Percentiles rank a stretch among this genome's conserved stretches.
Evolutionary conservation across 306 rosid genomes (phyloP).

Genomic region (Sicyos baderoa): DNA sequence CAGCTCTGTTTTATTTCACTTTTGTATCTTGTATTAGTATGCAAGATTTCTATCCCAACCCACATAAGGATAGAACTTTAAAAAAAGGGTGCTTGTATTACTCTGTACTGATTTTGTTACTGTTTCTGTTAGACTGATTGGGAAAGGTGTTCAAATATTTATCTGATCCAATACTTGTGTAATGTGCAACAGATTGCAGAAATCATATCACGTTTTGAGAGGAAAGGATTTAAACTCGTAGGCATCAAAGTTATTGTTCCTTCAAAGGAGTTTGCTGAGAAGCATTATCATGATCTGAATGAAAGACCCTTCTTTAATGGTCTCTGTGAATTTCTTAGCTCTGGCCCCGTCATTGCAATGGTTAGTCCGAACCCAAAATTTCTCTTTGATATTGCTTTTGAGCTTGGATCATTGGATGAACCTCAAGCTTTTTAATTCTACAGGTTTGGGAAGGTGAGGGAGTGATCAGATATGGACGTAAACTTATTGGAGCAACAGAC

Average conservation of each 20-base stretch:
- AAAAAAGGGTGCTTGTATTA: neutral
- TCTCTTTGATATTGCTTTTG: conserved; percentile 15
- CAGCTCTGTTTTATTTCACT: neutral
- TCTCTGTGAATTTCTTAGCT: conserved; percentile 82
- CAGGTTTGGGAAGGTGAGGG: conserved; percentile 99
- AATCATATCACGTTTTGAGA: conserved; percentile 83
- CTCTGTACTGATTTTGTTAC: neutral
- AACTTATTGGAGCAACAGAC: conserved; percentile 92
- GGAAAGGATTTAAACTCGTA: conserved; percentile 84
- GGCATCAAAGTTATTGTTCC: conserved; percentile 77
- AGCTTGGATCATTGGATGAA: neutral
- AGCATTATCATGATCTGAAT: conserved; percentile 85
- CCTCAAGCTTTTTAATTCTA: conserved; percentile 9
- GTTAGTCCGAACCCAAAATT: conserved; percentile 40
- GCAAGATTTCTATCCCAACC: neutral
- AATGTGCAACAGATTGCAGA: conserved; percentile 57
- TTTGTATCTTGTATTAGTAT: neutral
- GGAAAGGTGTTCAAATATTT: neutral
- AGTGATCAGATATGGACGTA: conserved; percentile 76
- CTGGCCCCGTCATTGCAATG: conserved; percentile 93
- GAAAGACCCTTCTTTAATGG: conserved; percentile 91
- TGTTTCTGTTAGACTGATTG: neutral
- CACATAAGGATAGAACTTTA: neutral
- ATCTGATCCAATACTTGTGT: conserved; percentile 11
- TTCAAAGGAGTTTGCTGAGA: conserved; percentile 68